Conservation (phyloP, 2,329 filamentous ascomycete species). For the Truncatella angustata region DNA sequence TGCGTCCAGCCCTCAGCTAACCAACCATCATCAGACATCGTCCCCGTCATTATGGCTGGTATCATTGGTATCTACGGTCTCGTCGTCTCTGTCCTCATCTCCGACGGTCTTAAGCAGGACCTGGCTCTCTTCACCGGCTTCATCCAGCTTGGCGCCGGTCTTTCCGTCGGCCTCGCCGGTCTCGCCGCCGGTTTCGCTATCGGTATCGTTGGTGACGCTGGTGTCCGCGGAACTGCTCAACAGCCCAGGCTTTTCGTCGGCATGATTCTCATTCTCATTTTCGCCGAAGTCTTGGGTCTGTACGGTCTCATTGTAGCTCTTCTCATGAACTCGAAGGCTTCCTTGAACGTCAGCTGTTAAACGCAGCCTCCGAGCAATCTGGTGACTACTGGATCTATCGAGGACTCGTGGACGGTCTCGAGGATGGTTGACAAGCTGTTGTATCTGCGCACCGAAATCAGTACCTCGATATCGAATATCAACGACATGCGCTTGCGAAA, state of each 20-base stretch:
- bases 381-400: not conserved
- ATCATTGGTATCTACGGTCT: constrained; percentile 99
- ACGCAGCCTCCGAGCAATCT: not conserved
- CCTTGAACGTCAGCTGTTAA: constrained; percentile 63
- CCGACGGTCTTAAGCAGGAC: constrained; percentile 71
- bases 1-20: constrained; percentile 21
- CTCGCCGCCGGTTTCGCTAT: constrained; percentile 84
- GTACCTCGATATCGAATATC: constrained; percentile 3
- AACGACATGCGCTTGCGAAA: not conserved
- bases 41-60: constrained; percentile 99
- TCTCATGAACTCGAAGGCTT: constrained; percentile 97
- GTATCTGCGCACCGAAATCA: constrained; percentile 2
- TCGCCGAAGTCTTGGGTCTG: constrained; percentile 98
- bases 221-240: constrained; percentile 83
- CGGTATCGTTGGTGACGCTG: constrained; percentile 76
- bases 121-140: constrained; percentile 78
- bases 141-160: constrained; percentile 82
- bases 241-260: constrained; percentile 88
- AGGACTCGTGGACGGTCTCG: not conserved
- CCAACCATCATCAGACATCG: constrained; percentile 68
- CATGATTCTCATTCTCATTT: constrained; percentile 99
- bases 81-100: constrained; percentile 84
- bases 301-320: constrained; percentile 98
- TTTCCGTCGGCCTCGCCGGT: constrained; percentile 78
- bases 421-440: constrained; percentile 4